phyloP scores from a whole-genome alignment of 148 eudicot species.

The Drosera capensis region DNA sequence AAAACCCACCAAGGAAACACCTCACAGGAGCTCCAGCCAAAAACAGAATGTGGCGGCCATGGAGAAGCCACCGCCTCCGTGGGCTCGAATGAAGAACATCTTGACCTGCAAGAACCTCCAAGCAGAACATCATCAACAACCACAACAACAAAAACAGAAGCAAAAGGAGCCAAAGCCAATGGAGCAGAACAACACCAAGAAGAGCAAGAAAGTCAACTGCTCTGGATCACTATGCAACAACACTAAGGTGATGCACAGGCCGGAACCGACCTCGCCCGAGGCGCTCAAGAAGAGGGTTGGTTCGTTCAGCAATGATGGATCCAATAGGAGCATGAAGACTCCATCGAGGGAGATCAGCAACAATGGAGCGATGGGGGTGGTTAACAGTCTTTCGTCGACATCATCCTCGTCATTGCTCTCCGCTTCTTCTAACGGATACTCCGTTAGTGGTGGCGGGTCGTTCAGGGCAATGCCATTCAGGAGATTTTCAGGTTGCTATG shows the following conservation, averaged over 20 bases:
- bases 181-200: conserved; percentile 28
- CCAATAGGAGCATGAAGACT: conserved; percentile 27
- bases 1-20: conserved; percentile 27
- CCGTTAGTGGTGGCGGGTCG: conserved; percentile 10
- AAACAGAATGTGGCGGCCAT: no score
- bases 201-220: conserved; percentile 64
- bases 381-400: conserved; percentile 7
- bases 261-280: conserved; percentile 31
- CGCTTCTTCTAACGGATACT: conserved; percentile 4
- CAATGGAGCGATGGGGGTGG: conserved; percentile 1
- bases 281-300: conserved; percentile 19
- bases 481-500: conserved; percentile 78
- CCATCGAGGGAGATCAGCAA: conserved; percentile 12
- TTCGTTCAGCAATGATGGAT: conserved; percentile 12
- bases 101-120: conserved; percentile 75
- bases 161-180: no score
- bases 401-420: conserved; percentile 6
- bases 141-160: conserved; percentile 6
- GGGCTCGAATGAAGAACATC: conserved; percentile 65
- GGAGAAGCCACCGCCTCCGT: conserved; percentile 33
- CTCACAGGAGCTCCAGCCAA: no score
- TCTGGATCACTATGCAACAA: conserved; percentile 79
- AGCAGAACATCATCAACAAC: conserved; percentile 22
- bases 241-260: conserved; percentile 75
- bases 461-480: conserved; percentile 62